Conservation (phyloP, 495 filamentous ascomycete genomes). For the Niebla homalea region DNA sequence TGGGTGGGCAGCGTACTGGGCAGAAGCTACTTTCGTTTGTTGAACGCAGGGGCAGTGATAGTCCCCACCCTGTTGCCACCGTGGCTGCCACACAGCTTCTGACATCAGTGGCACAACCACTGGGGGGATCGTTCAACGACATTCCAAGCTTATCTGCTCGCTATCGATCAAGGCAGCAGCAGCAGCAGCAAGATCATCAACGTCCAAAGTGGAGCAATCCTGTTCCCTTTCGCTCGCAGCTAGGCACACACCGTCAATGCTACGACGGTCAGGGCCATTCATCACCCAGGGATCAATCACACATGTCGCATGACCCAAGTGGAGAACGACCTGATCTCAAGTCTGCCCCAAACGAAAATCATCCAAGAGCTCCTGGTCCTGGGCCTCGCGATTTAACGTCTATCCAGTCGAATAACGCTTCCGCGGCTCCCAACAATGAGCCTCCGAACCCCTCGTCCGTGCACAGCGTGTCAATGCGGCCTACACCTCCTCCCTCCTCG, state of each 20-base stretch:
- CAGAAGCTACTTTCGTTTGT: conserved; percentile 13
- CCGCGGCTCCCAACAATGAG: conserved; percentile 5
- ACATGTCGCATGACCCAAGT: conserved; percentile 36
- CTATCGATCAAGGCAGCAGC: conserved; percentile 17
- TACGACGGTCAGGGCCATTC: conserved; percentile 21
- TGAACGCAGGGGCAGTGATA: conserved; percentile 15
- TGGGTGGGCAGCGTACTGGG: neutral
- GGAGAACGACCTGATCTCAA: conserved; percentile 20
- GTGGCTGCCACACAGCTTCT: conserved; percentile 15
- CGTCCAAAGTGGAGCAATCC: conserved; percentile 19
- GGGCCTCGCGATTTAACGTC: conserved; percentile 12
- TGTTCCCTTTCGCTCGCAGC: conserved; percentile 27
- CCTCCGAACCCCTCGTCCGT: conserved; percentile 24
- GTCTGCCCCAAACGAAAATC: conserved; percentile 11
- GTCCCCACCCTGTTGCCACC: conserved; percentile 16
- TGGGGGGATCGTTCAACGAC: conserved; percentile 7
- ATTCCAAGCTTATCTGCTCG: conserved; percentile 6
- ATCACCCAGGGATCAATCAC: conserved; percentile 24
- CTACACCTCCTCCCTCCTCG: conserved; percentile 27
- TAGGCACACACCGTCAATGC: conserved; percentile 33
- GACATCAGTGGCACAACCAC: conserved; percentile 7
- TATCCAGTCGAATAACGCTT: conserved; percentile 5
- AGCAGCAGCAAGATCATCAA: conserved; percentile 27
- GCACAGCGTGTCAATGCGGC: conserved; percentile 22
- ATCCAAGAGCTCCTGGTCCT: conserved; percentile 5